phyloP scores from a whole-genome alignment of 139 green algal species.

The Chlamydomonas asymmetrica region DNA sequence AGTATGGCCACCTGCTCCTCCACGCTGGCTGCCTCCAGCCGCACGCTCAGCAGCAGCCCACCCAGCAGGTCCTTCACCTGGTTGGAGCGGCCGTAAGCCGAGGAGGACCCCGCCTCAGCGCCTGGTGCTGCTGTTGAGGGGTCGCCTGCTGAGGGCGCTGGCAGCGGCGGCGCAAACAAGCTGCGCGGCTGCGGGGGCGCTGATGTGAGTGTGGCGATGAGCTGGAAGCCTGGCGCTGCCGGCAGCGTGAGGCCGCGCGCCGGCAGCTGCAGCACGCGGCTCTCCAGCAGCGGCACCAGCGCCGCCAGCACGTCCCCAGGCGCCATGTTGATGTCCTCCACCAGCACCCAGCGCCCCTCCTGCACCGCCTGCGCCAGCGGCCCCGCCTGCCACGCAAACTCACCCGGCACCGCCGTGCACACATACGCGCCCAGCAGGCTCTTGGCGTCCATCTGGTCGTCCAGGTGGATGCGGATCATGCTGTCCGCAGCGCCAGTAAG shows the following conservation, averaged over 20 bases:
- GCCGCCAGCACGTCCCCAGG: conserved; percentile 89
- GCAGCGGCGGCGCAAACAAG: conserved; percentile 1
- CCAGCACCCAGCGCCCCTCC: conserved; percentile 88
- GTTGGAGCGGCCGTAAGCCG: conserved; percentile 48
- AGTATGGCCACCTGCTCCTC: conserved; percentile 81
- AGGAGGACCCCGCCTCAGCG: conserved; percentile 13
- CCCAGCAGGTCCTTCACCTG: conserved; percentile 76
- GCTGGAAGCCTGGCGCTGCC: conserved; percentile 77
- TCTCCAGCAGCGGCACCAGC: conserved; percentile 85
- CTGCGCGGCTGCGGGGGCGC: conserved; percentile 28
- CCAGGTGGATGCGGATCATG: conserved; percentile 83
- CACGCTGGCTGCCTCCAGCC: conserved; percentile 51
- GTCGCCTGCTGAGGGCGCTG: neutral
- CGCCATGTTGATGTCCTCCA: conserved; percentile 94
- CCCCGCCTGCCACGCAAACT: conserved; percentile 95
- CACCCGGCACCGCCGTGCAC: conserved; percentile 84
- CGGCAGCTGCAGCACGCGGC: conserved; percentile 68
- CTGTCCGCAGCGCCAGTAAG: conserved; percentile 70
- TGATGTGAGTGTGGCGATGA: conserved; percentile 80
- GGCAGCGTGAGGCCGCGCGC: conserved; percentile 72
- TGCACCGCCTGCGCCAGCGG: conserved; percentile 86
- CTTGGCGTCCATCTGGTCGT: conserved; percentile 97
- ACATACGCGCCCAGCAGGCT: conserved; percentile 93
- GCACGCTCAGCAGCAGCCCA: conserved; percentile 70
- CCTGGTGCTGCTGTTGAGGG: neutral